Conservation (phyloP, 331 rosid genomes). For the Phaseolus coccineus region DNA sequence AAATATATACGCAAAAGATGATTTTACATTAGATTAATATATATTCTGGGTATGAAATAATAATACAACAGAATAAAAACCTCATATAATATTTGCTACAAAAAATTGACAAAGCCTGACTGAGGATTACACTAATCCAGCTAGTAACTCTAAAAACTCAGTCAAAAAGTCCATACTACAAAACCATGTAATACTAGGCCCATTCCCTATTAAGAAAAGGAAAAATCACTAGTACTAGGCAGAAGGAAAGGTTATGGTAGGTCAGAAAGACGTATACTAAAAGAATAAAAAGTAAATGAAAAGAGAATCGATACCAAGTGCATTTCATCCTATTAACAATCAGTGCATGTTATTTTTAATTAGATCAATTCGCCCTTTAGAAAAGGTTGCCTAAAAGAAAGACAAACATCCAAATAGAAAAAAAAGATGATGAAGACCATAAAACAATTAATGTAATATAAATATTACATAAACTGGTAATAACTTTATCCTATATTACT, state of each 20-base stretch:
- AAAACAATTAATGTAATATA: conserved; percentile 2
- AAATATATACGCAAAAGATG: conserved; percentile 11
- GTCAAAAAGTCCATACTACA: neutral
- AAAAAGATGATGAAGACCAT: neutral
- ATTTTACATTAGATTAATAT: conserved; percentile 8
- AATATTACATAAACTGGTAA: neutral
- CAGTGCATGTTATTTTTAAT: too few relatives aligned
- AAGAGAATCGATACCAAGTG: too few relatives aligned
- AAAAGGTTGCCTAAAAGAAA: too few relatives aligned
- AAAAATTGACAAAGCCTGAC: conserved; percentile 6
- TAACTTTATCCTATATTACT: conserved; percentile 14
- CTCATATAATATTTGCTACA: neutral
- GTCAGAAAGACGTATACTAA: too few relatives aligned
- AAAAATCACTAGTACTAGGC: too few relatives aligned
- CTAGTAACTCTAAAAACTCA: conserved; percentile 1
- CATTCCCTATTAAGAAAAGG: neutral
- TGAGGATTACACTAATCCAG: neutral
- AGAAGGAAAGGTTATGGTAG: too few relatives aligned
- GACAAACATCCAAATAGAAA: neutral
- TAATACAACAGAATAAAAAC: neutral
- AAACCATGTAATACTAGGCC: neutral
- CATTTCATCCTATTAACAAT: too few relatives aligned
- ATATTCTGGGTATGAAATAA: neutral
- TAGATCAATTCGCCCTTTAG: too few relatives aligned
- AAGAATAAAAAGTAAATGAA: too few relatives aligned